A percentile compares a stretch with the other conserved stretches of the same genome.
phyloP scores from a whole-genome alignment of 2,329 filamentous ascomycete genomes.

The Tolypocladium inflatum region DNA sequence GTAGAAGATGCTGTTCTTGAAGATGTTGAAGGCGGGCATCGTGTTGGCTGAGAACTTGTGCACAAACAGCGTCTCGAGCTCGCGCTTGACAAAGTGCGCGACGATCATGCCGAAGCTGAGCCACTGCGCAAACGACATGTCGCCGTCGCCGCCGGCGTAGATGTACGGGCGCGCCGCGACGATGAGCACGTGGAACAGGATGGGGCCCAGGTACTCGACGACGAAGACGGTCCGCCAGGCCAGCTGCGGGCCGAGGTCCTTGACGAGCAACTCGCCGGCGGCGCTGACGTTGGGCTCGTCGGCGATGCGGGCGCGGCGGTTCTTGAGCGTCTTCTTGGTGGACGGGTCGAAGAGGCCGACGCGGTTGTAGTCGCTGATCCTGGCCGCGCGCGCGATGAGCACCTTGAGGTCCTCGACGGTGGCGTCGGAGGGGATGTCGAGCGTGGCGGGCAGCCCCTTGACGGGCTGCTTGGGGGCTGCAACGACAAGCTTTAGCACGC shows the following conservation, averaged over 20 bases:
- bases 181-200: conserved; percentile 73
- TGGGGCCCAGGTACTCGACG: conserved; percentile 87
- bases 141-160: conserved; percentile 32
- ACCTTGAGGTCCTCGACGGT: conserved; percentile 54
- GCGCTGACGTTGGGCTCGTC: conserved; percentile 38
- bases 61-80: conserved; percentile 87
- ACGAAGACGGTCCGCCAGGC: conserved; percentile 90
- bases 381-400: conserved; percentile 39
- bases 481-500: not conserved
- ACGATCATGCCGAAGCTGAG: conserved; percentile 66
- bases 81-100: conserved; percentile 87
- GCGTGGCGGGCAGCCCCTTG: conserved; percentile 40
- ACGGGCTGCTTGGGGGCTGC: conserved; percentile 39
- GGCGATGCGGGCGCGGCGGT: conserved; percentile 44
- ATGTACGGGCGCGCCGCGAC: conserved; percentile 62
- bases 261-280: conserved; percentile 63
- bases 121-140: conserved; percentile 59
- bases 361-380: conserved; percentile 48
- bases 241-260: conserved; percentile 87
- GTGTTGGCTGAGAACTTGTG: conserved; percentile 93
- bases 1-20: conserved; percentile 94
- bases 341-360: conserved; percentile 52
- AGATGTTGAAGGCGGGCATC: conserved; percentile 84
- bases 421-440: conserved; percentile 39
- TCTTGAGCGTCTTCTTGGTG: conserved; percentile 53